Base-by-base conservation (phyloP, 352 stramenopile species). In the Phytopythium oedochilum region DNA sequence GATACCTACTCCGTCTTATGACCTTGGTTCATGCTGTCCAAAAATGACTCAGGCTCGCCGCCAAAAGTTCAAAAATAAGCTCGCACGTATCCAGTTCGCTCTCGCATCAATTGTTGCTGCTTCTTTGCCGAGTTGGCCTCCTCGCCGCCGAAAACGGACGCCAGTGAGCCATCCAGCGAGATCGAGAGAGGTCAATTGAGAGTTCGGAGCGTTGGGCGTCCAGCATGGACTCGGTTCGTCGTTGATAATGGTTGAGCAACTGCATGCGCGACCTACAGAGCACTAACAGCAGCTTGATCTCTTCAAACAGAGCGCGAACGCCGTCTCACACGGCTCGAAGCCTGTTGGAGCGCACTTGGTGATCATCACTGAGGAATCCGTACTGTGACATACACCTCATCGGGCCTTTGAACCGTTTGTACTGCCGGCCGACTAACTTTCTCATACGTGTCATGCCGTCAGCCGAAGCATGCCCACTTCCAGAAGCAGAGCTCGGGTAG, bases 401-500 rank as follows among this genome's bases (percentile, higher is more conserved):
- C n/a, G n/a, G n/a, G n/a, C n/a, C n/a, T n/a, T n/a, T n/a, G n/a
- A n/a, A n/a, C n/a, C n/a, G n/a, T n/a, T n/a, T 36, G 32, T 36
- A 44, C 12, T 11, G n/a, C n/a, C n/a, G n/a, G n/a, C n/a, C n/a
- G n/a, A n/a, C n/a, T n/a, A n/a, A n/a, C n/a, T n/a, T n/a, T n/a
- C n/a, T n/a, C n/a, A n/a, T 15, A 11, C 18, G 7, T 54, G 20
- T 2, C 6, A 15, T 5, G 3, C 17, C 7, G 5, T 6, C 28
- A 55, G 48, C 48, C 48, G 1, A 55, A 32, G 32, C 48, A 55
- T 23, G 22, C 34, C 5, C 32, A 31, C 22, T 55, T 55, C 23
- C 34, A 23, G 14, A 55, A 55, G 25, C 48, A 55, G 17, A 55
- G 48, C 35, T 55, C 48, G 2, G 48, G 20, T 25, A 50, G 22